Evolutionary conservation across 345 rosid genomes (phyloP), one percentile per base, ranked within the genome.

Genomic region (Brassica juncea): DNA sequence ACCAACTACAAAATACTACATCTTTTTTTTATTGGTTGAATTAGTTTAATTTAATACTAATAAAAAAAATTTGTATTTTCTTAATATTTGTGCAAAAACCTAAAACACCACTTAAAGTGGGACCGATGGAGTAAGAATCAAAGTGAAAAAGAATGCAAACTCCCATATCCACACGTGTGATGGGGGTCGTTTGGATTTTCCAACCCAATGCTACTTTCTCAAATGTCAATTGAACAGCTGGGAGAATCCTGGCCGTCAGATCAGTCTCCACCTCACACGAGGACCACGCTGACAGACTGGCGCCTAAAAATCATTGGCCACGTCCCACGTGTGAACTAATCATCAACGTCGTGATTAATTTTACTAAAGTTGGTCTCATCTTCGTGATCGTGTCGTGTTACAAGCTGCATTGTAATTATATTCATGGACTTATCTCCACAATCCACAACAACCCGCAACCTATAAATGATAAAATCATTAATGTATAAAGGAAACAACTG

Each of bases 171-270:
- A 73, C 82, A 72, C 77, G 82, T 79, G 78, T 68, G 61, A 70
- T 47, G 2, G 47, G 0, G 19, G 78, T 72, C 1, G 78, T 59
- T 67, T 2, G 64, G 57, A 79, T 67, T 32, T 42, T 72, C 65
- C 73, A 78, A 77, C 60, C 39, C 55, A 44, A 9, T 58, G 55
- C 16, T 72, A 72, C 82, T 30, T 72, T 72, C 54, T 42, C 82
- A 66, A 72, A 42, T 15, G 78, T 79, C 78, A 60, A 73, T 1
- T 5, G 4, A 49, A 59, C 64, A 79, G 68, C 68, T 79, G 78
- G 82, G 28, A 47, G 52, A 73, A 73, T 60, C 69, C 58, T 68
- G 35, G 82, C 82, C 70, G 78, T 79, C 73, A 66, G 82, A 59
- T 67, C 63, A 57, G 62, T 30, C 47, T 27, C 59, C 30, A 78